Conservation (phyloP, 352 stramenopile species). For the Thraustotheca clavata region DNA sequence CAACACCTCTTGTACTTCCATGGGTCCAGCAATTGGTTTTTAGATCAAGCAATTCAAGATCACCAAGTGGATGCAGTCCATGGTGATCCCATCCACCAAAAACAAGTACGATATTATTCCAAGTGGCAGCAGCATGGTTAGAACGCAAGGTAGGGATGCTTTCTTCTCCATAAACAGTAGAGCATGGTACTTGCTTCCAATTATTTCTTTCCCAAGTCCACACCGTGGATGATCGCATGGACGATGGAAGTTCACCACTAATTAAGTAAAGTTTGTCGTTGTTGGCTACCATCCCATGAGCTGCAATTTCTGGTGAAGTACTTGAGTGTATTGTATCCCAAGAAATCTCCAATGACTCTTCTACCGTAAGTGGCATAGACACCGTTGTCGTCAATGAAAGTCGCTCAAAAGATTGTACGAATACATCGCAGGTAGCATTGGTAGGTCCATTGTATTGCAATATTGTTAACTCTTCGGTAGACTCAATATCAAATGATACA, state of each 20-base stretch:
- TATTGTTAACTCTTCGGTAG: not conserved
- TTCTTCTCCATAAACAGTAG: slow-evolving; percentile 11
- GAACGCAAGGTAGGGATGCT: slow-evolving; percentile 7
- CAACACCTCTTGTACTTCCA: slow-evolving; percentile 67
- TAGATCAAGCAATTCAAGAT: slow-evolving; percentile 91
- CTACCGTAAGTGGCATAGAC: not conserved
- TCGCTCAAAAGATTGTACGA: not conserved
- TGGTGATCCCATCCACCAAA: slow-evolving; percentile 94
- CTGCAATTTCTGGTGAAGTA: not conserved
- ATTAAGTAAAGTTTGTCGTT: not conserved
- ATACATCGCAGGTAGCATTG: not conserved
- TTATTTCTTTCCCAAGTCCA: not conserved
- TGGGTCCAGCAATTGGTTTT: slow-evolving; percentile 52
- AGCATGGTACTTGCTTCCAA: not conserved
- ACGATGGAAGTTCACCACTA: not conserved
- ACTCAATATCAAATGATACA: slow-evolving; percentile 1
- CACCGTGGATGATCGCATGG: not conserved
- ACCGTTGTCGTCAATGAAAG: not conserved
- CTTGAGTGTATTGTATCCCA: not conserved
- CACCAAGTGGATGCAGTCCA: slow-evolving; percentile 85
- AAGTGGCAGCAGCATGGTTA: slow-evolving; percentile 34
- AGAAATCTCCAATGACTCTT: not conserved
- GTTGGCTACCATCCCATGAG: not conserved
- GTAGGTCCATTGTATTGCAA: slow-evolving; percentile 2
- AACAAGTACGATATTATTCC: slow-evolving; percentile 50